A percentile compares a stretch with the other conserved stretches of the same genome.
Conservation (phyloP, 768 basidiomycete genomes). For the Termitomyces heimii region DNA sequence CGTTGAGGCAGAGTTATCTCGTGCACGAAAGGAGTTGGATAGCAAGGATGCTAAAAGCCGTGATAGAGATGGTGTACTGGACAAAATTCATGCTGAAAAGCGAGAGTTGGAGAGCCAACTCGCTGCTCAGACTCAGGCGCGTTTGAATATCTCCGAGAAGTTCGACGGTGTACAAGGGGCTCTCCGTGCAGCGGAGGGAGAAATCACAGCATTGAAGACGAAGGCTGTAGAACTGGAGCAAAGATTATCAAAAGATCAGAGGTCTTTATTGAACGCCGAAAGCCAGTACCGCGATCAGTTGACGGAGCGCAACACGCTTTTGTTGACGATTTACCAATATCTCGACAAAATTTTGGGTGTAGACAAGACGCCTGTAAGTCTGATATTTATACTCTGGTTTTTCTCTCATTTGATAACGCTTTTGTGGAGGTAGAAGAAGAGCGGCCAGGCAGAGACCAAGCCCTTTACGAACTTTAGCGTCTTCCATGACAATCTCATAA, state of each 20-base stretch:
- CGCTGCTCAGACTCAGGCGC: constrained; percentile 80
- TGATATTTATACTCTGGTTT: not conserved
- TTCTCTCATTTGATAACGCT: not conserved
- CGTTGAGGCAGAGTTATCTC: constrained; percentile 71
- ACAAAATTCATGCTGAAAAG: constrained; percentile 73
- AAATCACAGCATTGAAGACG: constrained; percentile 52
- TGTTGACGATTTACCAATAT: constrained; percentile 92
- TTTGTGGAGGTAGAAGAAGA: constrained; percentile 54
- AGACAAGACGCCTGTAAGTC: constrained; percentile 74
- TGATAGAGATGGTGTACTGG: constrained; percentile 68
- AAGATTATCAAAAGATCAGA: constrained; percentile 76
- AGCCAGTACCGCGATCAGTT: constrained; percentile 86
- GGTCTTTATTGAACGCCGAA: constrained; percentile 64
- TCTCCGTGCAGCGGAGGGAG: constrained; percentile 63
- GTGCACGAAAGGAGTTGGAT: constrained; percentile 63
- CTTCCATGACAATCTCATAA: constrained; percentile 92
- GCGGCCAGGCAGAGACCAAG: constrained; percentile 75
- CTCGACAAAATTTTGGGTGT: constrained; percentile 91
- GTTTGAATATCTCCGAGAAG: constrained; percentile 85
- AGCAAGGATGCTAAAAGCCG: constrained; percentile 59
- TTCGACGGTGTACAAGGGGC: constrained; percentile 63
- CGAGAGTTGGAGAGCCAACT: constrained; percentile 76
- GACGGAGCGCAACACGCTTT: constrained; percentile 86
- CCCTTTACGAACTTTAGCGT: constrained; percentile 91
- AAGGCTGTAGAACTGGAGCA: constrained; percentile 74